Percentiles rank a stretch among this genome's conserved stretches.
phyloP scores from a whole-genome alignment of 345 rosid genomes.

The Eucalyptus sp. region DNA sequence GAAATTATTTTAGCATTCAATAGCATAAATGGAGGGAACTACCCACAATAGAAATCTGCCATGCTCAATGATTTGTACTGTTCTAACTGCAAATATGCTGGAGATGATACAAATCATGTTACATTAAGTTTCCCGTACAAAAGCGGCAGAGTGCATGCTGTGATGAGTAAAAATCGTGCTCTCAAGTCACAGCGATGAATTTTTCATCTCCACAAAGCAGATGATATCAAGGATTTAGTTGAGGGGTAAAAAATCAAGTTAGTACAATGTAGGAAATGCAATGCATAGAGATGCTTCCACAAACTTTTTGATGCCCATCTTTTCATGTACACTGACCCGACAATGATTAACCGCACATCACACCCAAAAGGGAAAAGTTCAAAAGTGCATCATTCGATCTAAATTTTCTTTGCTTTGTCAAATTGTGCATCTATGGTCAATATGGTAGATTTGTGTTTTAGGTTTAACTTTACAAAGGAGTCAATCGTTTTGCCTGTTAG shows the following conservation, averaged over 20 bases:
- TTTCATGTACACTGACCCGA: background rate
- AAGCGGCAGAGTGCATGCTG: background rate
- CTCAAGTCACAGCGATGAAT: background rate
- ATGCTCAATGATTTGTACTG: background rate
- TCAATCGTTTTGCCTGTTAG: background rate
- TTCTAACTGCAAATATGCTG: background rate
- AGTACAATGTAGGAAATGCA: background rate
- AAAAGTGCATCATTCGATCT: background rate
- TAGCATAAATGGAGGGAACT: background rate
- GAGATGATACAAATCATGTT: background rate
- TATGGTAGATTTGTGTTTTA: background rate
- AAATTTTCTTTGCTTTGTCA: background rate
- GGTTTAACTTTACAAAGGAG: background rate
- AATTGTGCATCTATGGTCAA: background rate
- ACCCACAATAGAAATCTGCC: background rate
- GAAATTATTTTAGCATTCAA: background rate
- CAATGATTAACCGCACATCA: constrained; percentile 4
- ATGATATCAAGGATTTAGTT: background rate
- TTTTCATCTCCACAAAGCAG: background rate
- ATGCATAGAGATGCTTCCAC: constrained; percentile 1
- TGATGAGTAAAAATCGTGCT: background rate
- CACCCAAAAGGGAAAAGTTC: background rate
- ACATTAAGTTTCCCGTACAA: background rate
- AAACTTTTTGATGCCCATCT: background rate
- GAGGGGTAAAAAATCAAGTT: background rate